phyloP scores from a whole-genome alignment of 2,329 filamentous ascomycete genomes.

The Cordyceps fumosorosea region DNA sequence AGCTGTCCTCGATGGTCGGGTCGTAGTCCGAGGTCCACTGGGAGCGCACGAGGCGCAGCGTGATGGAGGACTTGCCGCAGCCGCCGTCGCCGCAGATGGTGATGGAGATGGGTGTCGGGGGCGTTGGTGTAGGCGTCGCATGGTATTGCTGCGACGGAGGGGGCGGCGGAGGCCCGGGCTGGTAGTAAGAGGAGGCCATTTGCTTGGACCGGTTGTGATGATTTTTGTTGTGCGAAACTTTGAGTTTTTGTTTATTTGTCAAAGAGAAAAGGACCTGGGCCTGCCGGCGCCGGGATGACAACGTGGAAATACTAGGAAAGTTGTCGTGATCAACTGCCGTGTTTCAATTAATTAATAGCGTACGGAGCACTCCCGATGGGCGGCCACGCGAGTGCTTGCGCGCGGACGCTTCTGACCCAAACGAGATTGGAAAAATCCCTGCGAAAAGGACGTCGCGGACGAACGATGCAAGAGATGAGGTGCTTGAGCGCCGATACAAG shows the following conservation, averaged over 20 bases:
- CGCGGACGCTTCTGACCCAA: neutral
- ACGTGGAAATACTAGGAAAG: neutral
- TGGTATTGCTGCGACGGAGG: neutral
- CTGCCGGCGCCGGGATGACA: neutral
- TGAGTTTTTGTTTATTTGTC: too few relatives aligned
- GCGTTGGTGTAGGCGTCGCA: neutral
- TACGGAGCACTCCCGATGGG: neutral
- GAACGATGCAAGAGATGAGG: neutral
- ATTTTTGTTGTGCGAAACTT: too few relatives aligned
- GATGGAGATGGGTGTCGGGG: conserved; percentile 57
- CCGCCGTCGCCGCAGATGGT: conserved; percentile 84
- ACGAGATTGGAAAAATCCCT: neutral
- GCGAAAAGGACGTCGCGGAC: neutral
- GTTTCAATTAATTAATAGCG: neutral
- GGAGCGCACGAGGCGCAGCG: conserved; percentile 71
- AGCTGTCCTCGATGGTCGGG: conserved; percentile 77
- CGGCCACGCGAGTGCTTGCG: neutral
- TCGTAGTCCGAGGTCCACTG: conserved; percentile 82
- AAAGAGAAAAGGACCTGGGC: neutral
- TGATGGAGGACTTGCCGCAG: conserved; percentile 80
- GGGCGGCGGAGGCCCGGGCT: neutral
- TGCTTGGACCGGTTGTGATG: neutral
- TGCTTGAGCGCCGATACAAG: neutral
- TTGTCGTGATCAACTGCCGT: neutral
- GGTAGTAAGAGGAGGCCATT: conserved; percentile 1